phyloP scores from a whole-genome alignment of 352 stramenopile genomes.

The Phytophthora megakarya region DNA sequence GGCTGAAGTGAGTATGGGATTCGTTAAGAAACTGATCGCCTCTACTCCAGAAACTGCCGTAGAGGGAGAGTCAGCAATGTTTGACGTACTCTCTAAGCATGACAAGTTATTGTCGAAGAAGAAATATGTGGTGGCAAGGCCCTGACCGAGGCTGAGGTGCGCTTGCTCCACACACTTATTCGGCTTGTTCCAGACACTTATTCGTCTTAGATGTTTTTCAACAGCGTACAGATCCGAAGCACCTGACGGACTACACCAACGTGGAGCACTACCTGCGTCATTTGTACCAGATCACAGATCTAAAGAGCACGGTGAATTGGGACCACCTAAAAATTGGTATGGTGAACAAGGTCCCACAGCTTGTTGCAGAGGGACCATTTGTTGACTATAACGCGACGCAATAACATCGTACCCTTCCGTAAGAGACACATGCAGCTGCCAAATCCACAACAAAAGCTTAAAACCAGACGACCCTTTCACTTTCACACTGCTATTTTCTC shows the following conservation, averaged over 20 bases:
- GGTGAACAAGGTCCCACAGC: conserved; percentile 67
- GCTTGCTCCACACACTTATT: neutral
- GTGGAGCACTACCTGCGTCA: conserved; percentile 48
- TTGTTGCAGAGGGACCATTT: conserved; percentile 76
- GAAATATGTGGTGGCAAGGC: neutral
- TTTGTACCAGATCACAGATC: conserved; percentile 83
- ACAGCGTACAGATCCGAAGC: conserved; percentile 31
- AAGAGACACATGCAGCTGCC: too few species aligned
- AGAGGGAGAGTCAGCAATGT: conserved; percentile 17
- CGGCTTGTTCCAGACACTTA: too few species aligned
- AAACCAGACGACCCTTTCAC: too few species aligned
- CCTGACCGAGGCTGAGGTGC: neutral
- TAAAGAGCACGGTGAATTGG: conserved; percentile 83
- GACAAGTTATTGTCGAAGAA: conserved; percentile 33
- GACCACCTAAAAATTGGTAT: conserved; percentile 91
- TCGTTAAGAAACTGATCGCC: conserved; percentile 66
- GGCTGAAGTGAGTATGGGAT: conserved; percentile 49
- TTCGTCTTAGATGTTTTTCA: conserved; percentile 43
- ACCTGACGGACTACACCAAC: conserved; percentile 56
- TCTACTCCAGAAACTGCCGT: conserved; percentile 49
- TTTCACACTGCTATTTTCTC: too few species aligned
- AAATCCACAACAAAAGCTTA: too few species aligned
- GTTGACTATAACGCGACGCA: conserved; percentile 40
- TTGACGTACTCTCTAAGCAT: conserved; percentile 35
- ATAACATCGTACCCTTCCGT: too few species aligned